Evolutionary conservation across 1,284 basidiomycete genomes (phyloP).

Genomic region (Inonotus obliquus): DNA sequence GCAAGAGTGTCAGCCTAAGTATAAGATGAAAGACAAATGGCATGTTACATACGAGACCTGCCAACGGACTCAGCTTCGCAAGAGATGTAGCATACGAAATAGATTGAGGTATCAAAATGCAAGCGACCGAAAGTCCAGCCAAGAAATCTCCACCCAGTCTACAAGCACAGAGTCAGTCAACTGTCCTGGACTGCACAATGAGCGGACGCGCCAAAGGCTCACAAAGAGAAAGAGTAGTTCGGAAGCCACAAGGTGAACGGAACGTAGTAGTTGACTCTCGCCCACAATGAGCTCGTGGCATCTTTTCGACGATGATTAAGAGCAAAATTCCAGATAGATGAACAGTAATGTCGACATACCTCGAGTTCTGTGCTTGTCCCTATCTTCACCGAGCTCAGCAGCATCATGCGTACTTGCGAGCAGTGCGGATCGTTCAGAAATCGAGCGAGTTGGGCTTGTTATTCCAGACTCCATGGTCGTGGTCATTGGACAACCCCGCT

Average conservation of each 20-base stretch:
- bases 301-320: not conserved
- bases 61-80: conserved; percentile 75
- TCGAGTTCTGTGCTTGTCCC: not conserved
- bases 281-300: conserved; percentile 17
- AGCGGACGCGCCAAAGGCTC: conserved; percentile 26
- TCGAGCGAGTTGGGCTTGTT: not conserved
- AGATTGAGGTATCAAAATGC: conserved; percentile 87
- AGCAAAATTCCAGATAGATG: not conserved
- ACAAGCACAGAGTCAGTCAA: not conserved
- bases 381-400: conserved; percentile 6
- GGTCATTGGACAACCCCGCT: not conserved
- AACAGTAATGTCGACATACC: not conserved
- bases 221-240: conserved; percentile 71
- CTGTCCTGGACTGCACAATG: not conserved
- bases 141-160: conserved; percentile 71
- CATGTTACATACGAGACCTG: conserved; percentile 66
- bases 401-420: conserved; percentile 2
- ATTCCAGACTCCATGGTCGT: conserved; percentile 1
- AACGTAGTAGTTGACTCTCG: conserved; percentile 56
- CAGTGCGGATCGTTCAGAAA: conserved; percentile 12
- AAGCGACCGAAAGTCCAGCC: conserved; percentile 84
- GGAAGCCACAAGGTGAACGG: conserved; percentile 81
- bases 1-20: not conserved
- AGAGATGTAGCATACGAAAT: conserved; percentile 89
- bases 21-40: conserved; percentile 19